Evolutionary conservation across 1,139 yeast species (phyloP), one percentile per base, ranked within the genome.

Genomic region (Entelexis sorbosivorans): DNA sequence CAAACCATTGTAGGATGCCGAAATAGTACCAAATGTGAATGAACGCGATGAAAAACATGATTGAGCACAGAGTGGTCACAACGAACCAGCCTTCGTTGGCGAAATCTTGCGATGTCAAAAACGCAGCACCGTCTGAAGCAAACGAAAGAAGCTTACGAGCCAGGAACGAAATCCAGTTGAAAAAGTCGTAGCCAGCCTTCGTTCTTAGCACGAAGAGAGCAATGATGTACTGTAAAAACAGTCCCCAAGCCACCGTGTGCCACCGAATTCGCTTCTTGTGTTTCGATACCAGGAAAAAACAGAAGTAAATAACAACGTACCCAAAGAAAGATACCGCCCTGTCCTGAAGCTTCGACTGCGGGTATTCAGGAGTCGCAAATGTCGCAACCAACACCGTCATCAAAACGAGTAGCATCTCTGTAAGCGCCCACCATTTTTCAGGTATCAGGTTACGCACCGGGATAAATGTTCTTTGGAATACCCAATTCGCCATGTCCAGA

Each of bases 201-300:
- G 85, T 79, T 63, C 83, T 69, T 61, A 79, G 71, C 31, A 79
- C 84, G 59, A 79, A 79, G 48, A 79, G 67, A 2, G 83, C 83
- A 56, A 79, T 66, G 55, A 79, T 73, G 61, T 70, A 79, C 64
- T 79, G 85, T 71, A 78, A 75, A 60, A 79, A 72, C 69, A 77
- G 71, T 39, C 84, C 84, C 32, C 78, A 75, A 57, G 78, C 76
- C 38, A 79, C 82, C 5, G 83, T 75, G 61, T 77, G 74, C 83
- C 84, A 79, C 55, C 73, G 71, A 58, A 79, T 72, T 50, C 66
- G 67, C 36, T 63, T 55, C 59, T 79, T 70, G 64, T 76, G 69
- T 48, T 66, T 67, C 13, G 81, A 76, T 43, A 81, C 73, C 44
- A 66, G 56, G 59, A 66, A 79, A 51, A 79, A 70, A 2, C 69